A percentile compares a stretch with the other conserved stretches of the same genome.
These are phyloP conservation scores for Niveomyces coronatus DNA, from an alignment of 2,329 filamentous ascomycete genomes.

Conservation along the genomic window DNA sequence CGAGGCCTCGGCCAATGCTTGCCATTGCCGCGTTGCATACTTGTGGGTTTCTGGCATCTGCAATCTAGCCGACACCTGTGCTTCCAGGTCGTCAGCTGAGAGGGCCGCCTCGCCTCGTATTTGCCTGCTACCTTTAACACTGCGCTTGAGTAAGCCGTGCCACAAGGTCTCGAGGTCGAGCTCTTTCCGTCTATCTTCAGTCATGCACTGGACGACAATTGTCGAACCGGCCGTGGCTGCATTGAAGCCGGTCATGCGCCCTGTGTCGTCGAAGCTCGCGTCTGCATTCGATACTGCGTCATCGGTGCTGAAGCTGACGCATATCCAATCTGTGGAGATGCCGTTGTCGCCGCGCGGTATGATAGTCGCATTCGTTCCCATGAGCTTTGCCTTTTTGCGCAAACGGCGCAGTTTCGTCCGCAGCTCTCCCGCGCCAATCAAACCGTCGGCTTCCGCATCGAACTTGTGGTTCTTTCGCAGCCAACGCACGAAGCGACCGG, in stretches of 20 bases:
- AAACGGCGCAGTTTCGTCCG: slow-evolving; percentile 78
- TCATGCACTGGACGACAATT: slow-evolving; percentile 48
- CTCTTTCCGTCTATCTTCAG: slow-evolving; percentile 40
- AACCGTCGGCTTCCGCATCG: slow-evolving; percentile 69
- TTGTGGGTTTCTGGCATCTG: slow-evolving; percentile 20
- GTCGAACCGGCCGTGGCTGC: slow-evolving; percentile 37
- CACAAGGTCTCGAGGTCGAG: slow-evolving; percentile 44
- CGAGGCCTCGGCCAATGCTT: slow-evolving; percentile 24
- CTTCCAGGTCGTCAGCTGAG: slow-evolving; percentile 19
- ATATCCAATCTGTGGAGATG: slow-evolving; percentile 90
- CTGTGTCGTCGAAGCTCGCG: slow-evolving; percentile 33
- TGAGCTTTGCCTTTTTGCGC: slow-evolving; percentile 68
- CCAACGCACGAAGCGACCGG: slow-evolving; percentile 83
- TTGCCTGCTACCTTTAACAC: slow-evolving; percentile 18
- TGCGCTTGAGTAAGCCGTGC: slow-evolving; percentile 30
- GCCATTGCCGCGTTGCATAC: slow-evolving; percentile 23
- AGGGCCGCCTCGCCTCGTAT: slow-evolving; percentile 20
- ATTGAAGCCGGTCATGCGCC: slow-evolving; percentile 70
- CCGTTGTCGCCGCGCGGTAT: slow-evolving; percentile 66
- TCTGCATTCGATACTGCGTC: slow-evolving; percentile 42
- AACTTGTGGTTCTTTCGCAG: slow-evolving; percentile 63
- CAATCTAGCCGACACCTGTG: slow-evolving; percentile 21
- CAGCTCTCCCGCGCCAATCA: slow-evolving; percentile 82
- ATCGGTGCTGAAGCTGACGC: slow-evolving; percentile 73
- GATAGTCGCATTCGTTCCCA: slow-evolving; percentile 61